Base-by-base conservation (phyloP, 148 eudicot species). In the Gaultheria prostrata region DNA sequence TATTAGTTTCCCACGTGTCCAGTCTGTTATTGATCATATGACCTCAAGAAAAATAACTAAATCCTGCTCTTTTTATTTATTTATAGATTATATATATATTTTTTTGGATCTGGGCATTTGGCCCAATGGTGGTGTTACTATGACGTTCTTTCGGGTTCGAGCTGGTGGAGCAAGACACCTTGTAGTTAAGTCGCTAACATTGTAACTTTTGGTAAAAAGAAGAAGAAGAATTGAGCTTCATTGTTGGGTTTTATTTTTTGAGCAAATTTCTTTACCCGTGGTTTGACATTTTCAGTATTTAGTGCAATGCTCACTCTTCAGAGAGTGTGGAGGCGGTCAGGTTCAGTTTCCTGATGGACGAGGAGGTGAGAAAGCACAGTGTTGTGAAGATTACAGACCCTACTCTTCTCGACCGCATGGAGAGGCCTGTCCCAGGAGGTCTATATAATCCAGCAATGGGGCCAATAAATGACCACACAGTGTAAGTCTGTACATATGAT, bases 371-470 rank as follows among this genome's bases (percentile, higher is more conserved):
- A 87, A 90, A 69, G 76, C 92, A 86, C 8, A 97, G 99, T 85
- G 87, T 92, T 69, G 78, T 85, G 77, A 91, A 91, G 82, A 84
- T 97, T 35, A 90, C 91, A 33, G 93, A 89, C 76, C 95, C 95
- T 1, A 86, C 74, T 83, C 87, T 97, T 45, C 82, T 92, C 18
- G 91, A 88, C 45, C 30, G 20, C 43, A 12, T 90, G 30, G 88
- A 84, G 1, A 84, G 77, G 32, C 97, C 98, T 56, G 79, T 87
- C 65, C 90, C 91, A 18, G 95, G 89, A 46, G 99, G 99, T 33
- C 92, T 94, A 26, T 97, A 95, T 85, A 98, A 97, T 81, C 95
- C 97, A 54, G 89, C 90, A 6, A 84, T 97, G 86, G 99, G 99
- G 46, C 95, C 99, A 18, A 45, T 87, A 3, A 91, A 90, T 57